Base-by-base conservation (phyloP, 768 basidiomycete genomes). In the Strobilomyces confusus region DNA sequence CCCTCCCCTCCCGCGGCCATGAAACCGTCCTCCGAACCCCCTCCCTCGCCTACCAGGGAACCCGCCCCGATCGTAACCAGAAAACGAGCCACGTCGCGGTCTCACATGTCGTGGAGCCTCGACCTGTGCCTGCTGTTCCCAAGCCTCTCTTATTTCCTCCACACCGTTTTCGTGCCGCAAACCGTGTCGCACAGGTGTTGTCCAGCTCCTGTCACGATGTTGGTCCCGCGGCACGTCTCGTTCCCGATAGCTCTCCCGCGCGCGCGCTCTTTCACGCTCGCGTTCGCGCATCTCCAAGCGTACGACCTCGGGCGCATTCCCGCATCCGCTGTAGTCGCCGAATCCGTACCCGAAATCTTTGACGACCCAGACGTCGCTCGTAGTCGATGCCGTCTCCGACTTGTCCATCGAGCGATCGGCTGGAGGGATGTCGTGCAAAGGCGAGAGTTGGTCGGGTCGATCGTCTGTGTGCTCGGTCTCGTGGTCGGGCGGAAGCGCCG, bases 271-370 rank as follows among this genome's bases (percentile, higher is more conserved):
- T 60, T 64, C 68, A 48, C 60, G 68, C 40, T 65, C 66, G 49
- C 63, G 64, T 52, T 65, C 66, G 49, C 63, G 64, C 54, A 58
- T 69, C 61, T 60, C 69, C 65, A 51, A 60, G 22, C 67, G 70
- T 5, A 59, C 52, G 9, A 68, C 53, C 1, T 64, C 56, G 1
- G 67, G 59, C 2, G 70, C 68, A 26, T 74, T 71, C 4, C 73
- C 73, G 4, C 57, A 58, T 5, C 73, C 75, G 55, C 74, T 72
- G 11, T 67, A 65, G 13, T 72, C 67, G 1, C 85, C 85, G 56
- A 86, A 86, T 5, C 84, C 84, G 60, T 71, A 86, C 9, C 86
- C 85, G 51, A 75, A 86, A 59, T 87, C 76, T 55, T 75, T 78
- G 41, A 86, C 84, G 51, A 77, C 75, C 65, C 78, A 80, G 12